Conservation (phyloP, 2,329 filamentous ascomycete species). For the Myriosclerotinia duriaeana region DNA sequence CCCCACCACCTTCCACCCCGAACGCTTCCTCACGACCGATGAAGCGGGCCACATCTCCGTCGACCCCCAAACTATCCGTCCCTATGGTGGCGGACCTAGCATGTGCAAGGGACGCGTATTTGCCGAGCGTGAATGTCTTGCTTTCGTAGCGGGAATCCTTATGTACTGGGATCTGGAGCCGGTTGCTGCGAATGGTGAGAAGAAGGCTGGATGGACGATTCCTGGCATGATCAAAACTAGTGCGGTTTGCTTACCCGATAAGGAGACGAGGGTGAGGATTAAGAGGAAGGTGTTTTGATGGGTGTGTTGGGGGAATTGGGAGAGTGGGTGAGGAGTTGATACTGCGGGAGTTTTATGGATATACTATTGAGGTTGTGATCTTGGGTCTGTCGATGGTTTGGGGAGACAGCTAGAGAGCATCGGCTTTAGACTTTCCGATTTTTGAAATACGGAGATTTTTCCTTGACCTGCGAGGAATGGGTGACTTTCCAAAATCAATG, state of each 20-base stretch:
- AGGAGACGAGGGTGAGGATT: constrained; percentile 55
- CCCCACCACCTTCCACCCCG: constrained; percentile 46
- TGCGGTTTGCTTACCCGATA: constrained; percentile 51
- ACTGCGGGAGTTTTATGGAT: too few relatives aligned
- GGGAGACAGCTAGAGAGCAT: too few relatives aligned
- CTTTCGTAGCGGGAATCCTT: constrained; percentile 53
- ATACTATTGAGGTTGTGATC: not conserved
- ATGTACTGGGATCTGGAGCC: constrained; percentile 57
- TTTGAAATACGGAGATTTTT: too few relatives aligned
- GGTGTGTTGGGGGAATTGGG: not conserved
- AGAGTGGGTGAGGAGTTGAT: not conserved
- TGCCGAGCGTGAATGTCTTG: constrained; percentile 51
- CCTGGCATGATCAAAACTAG: constrained; percentile 51
- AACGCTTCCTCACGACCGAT: constrained; percentile 45
- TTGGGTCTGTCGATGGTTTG: too few relatives aligned
- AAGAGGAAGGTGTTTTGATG: constrained; percentile 42
- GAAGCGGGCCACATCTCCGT: constrained; percentile 1
- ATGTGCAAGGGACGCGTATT: constrained; percentile 53
- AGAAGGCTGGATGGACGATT: constrained; percentile 47
- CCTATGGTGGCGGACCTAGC: constrained; percentile 50
- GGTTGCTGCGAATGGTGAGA: constrained; percentile 40
- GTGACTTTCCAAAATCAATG: too few relatives aligned
- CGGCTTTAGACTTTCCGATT: too few relatives aligned
- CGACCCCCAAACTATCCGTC: constrained; percentile 43
- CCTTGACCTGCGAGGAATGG: too few relatives aligned